Percentiles rank a stretch among this genome's conserved stretches.
phyloP scores from a whole-genome alignment of 2,329 filamentous ascomycete genomes.

The Colletotrichum sp. region DNA sequence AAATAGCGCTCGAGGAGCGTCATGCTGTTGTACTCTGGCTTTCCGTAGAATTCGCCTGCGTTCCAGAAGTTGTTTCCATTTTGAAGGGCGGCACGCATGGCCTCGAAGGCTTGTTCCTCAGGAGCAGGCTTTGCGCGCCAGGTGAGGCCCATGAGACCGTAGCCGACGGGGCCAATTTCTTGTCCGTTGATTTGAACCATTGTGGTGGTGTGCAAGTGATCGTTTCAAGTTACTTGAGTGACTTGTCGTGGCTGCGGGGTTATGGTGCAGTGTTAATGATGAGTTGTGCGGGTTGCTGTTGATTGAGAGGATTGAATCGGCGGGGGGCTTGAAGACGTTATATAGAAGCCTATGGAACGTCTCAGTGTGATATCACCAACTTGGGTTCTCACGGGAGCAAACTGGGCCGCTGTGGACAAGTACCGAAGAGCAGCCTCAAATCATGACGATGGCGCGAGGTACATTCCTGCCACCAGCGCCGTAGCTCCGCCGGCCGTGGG shows the following conservation, averaged over 20 bases:
- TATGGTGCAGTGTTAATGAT: neutral
- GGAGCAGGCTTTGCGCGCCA: conserved; percentile 44
- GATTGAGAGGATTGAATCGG: neutral
- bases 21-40: conserved; percentile 61
- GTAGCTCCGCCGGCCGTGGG: neutral
- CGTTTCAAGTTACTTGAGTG: neutral
- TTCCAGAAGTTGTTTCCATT: conserved; percentile 61
- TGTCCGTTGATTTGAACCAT: conserved; percentile 45
- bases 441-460: neutral
- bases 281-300: neutral
- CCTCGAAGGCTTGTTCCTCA: conserved; percentile 55
- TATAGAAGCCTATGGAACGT: neutral
- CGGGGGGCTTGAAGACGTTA: neutral
- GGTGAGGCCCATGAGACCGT: conserved; percentile 58
- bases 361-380: neutral
- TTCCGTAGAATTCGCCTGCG: conserved; percentile 69
- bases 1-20: conserved; percentile 68
- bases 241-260: neutral
- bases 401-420: neutral
- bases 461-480: neutral
- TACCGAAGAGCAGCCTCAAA: neutral
- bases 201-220: neutral
- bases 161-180: conserved; percentile 55
- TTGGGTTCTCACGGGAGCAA: neutral
- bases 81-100: conserved; percentile 58